Evolutionary conservation across 2,329 filamentous ascomycete species (phyloP), one percentile per base, ranked within the genome.

Genomic region (Helminthosporium solani): DNA sequence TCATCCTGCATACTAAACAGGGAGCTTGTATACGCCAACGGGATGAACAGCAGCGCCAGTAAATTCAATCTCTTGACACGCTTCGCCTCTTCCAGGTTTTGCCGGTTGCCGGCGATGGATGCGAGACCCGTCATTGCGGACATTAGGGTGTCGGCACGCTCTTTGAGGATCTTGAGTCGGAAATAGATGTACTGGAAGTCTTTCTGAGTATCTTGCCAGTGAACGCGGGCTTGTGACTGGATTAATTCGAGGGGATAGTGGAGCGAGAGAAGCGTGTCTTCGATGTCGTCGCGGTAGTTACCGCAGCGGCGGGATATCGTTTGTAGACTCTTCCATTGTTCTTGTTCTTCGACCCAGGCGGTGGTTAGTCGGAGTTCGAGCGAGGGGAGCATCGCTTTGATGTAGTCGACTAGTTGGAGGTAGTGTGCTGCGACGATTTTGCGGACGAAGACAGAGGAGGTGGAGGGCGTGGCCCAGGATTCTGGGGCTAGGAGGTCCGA

Each of bases 271-370:
- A 67, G 47, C 2, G 58, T 59, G 30, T 68, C 64, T 47, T 67
- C 64, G 12, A 68, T 57, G 16, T 68, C 64, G 25, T 68, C 64
- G n/a, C 63, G 52, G 16, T 66, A 67, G 42, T 68, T 67, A 7
- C 66, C 63, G 25, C 64, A 68, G 7, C 66, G 62, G 2, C 64
- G 62, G 5, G 57, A 64, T 6, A 66, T 66, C 15, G 60, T 67
- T 33, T 64, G 61, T 0, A 67, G 52, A 9, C 46, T 56, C 25
- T 62, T 64, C 64, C 66, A 68, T 46, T 68, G 66, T 20, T 66
- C 63, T 44, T 66, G 57, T 19, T 68, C 64, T 23, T 67, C 57
- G 0, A 62, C 56, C 64, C 65, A 67, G 1, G 58, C 63, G 0
- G 63, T 66, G 2, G 61, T 60, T 2, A 68, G 46, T 2, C 56